phyloP scores from a whole-genome alignment of 2,329 filamentous ascomycete species.

The Ceratocystis alfenasii region DNA sequence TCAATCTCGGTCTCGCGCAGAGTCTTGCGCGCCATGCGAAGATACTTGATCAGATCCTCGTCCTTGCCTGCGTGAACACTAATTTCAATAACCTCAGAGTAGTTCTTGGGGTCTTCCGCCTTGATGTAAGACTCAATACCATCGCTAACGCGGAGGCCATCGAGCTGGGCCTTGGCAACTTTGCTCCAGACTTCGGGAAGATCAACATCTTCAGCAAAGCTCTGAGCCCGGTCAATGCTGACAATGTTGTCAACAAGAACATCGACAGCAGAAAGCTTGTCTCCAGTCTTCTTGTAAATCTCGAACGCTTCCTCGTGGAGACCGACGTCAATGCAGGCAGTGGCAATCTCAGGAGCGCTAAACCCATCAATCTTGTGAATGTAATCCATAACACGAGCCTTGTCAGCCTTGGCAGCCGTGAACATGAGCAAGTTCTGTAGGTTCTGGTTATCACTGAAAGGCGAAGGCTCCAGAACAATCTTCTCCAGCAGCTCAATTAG shows the following conservation, averaged over 20 bases:
- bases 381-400: slow-evolving; percentile 88
- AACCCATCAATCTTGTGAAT: slow-evolving; percentile 85
- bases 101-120: slow-evolving; percentile 84
- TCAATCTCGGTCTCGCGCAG: slow-evolving; percentile 87
- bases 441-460: slow-evolving; percentile 94
- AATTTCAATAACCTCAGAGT: slow-evolving; percentile 89
- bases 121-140: slow-evolving; percentile 96
- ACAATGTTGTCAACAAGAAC: slow-evolving; percentile 94
- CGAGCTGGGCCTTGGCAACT: slow-evolving; percentile 94
- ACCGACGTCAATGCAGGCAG: slow-evolving; percentile 86
- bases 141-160: slow-evolving; percentile 84
- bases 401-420: slow-evolving; percentile 93
- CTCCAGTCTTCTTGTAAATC: slow-evolving; percentile 95
- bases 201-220: slow-evolving; percentile 90
- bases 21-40: slow-evolving; percentile 95
- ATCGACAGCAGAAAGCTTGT: slow-evolving; percentile 74
- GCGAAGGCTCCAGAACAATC: slow-evolving; percentile 98
- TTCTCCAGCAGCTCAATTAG: slow-evolving; percentile 97
- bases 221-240: slow-evolving; percentile 92
- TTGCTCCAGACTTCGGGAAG: slow-evolving; percentile 94
- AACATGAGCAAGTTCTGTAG: slow-evolving; percentile 93
- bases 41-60: slow-evolving; percentile 89
- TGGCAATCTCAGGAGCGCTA: slow-evolving; percentile 82
- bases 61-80: slow-evolving; percentile 93
- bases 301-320: slow-evolving; percentile 95